phyloP scores from a whole-genome alignment of 2,329 filamentous ascomycete genomes.

The Scytalidium sp. region DNA sequence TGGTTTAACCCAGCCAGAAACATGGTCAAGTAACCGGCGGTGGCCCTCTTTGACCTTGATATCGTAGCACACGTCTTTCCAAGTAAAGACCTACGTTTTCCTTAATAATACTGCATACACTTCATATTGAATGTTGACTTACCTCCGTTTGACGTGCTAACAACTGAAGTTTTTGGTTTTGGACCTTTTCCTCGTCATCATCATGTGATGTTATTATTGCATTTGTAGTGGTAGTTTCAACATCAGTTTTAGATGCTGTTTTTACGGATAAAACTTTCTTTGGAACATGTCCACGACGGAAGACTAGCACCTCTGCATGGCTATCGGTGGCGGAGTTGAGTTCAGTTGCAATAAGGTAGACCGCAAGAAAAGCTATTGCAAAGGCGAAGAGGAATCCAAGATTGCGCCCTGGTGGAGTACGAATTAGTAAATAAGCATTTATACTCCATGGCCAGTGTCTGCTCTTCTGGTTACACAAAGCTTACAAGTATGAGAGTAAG shows the following conservation, averaged over 20 bases:
- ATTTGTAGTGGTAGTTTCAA: constrained; percentile 14
- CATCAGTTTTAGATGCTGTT: constrained; percentile 23
- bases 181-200: constrained; percentile 13
- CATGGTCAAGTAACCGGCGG: constrained; percentile 66
- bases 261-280: constrained; percentile 36
- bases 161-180: constrained; percentile 20
- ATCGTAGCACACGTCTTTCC: constrained; percentile 59
- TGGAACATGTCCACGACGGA: constrained; percentile 61
- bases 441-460: too few relatives aligned
- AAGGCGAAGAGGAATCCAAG: too few relatives aligned
- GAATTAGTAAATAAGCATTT: too few relatives aligned
- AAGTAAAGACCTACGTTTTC: neutral
- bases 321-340: constrained; percentile 63
- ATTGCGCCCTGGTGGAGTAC: too few relatives aligned
- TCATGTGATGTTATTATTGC: constrained; percentile 6
- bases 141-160: constrained; percentile 24
- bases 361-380: constrained; percentile 52
- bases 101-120: too few relatives aligned
- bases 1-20: constrained; percentile 76
- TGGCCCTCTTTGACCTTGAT: constrained; percentile 63
- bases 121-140: too few relatives aligned
- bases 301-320: constrained; percentile 74
- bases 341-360: constrained; percentile 64
- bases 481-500: neutral
- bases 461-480: too few relatives aligned